These are phyloP conservation scores for Aspergillus nidulans DNA, from an alignment of 495 filamentous ascomycete genomes.

Conservation along the genomic window DNA sequence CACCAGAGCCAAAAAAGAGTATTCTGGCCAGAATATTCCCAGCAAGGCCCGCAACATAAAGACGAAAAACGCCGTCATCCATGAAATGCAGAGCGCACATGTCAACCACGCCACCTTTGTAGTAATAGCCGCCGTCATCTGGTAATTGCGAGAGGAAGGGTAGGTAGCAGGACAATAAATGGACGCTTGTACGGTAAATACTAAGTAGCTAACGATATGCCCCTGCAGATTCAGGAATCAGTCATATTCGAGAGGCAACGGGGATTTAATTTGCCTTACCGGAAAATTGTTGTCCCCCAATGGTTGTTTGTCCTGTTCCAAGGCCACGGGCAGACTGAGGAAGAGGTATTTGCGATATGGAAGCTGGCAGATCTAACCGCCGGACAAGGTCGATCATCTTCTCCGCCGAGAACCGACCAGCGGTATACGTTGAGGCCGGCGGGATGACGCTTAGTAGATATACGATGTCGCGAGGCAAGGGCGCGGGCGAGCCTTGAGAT, in stretches of 20 bases:
- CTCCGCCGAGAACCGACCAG: slow-evolving; percentile 60
- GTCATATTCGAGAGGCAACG: background rate
- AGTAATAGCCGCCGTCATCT: slow-evolving; percentile 1
- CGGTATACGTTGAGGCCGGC: slow-evolving; percentile 64
- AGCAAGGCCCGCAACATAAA: slow-evolving; percentile 5
- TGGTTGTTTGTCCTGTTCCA: slow-evolving; percentile 21
- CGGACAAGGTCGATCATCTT: slow-evolving; percentile 71
- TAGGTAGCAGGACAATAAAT: background rate
- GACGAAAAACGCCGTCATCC: slow-evolving; percentile 23
- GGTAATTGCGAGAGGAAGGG: background rate
- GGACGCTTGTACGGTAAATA: background rate
- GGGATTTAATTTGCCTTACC: slow-evolving; percentile 23
- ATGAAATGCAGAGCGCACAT: slow-evolving; percentile 19
- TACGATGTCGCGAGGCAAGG: slow-evolving; percentile 73
- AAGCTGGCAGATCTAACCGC: slow-evolving; percentile 58
- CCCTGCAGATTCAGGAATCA: slow-evolving; percentile 20
- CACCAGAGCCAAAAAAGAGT: background rate
- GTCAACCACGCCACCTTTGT: slow-evolving; percentile 17
- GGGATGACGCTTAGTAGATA: slow-evolving; percentile 83
- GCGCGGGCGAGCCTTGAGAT: slow-evolving; percentile 42
- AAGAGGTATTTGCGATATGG: slow-evolving; percentile 41
- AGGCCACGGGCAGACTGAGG: slow-evolving; percentile 33
- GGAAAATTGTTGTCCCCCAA: slow-evolving; percentile 26
- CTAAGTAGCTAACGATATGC: slow-evolving; percentile 27
- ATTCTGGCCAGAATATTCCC: background rate